Evolutionary conservation across 2,329 filamentous ascomycete genomes (phyloP).

Genomic region (Neonectria ditissima): DNA sequence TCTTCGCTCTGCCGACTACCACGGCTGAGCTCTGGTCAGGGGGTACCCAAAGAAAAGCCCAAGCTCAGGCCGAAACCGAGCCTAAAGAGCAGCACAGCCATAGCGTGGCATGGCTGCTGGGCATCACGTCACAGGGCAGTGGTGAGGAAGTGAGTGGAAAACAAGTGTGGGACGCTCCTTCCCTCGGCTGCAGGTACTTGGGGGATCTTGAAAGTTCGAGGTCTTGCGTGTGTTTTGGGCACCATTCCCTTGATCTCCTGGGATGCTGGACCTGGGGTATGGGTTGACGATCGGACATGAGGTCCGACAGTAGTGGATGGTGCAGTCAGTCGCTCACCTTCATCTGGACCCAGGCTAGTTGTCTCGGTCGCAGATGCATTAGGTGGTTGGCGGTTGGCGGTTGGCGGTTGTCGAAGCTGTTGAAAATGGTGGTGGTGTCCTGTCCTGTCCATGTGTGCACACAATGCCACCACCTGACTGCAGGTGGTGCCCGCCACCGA

Average conservation of each 20-base stretch:
- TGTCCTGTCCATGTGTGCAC: constrained; percentile 23
- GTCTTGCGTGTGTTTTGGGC: not conserved
- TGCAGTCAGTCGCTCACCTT: constrained; percentile 3
- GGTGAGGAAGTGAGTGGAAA: constrained; percentile 35
- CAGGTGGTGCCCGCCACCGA: constrained; percentile 23
- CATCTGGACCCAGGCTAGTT: not conserved
- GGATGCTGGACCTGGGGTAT: not conserved
- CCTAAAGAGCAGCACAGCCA: constrained; percentile 25
- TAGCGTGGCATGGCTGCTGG: constrained; percentile 29
- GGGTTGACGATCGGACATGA: constrained; percentile 1
- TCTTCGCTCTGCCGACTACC: not conserved
- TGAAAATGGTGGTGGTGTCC: constrained; percentile 13
- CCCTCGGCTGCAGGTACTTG: constrained; percentile 10
- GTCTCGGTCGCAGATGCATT: not conserved
- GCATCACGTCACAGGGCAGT: constrained; percentile 36
- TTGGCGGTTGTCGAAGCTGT: constrained; percentile 7
- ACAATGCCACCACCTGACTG: constrained; percentile 25
- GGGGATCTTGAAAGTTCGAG: not conserved
- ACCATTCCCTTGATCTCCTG: not conserved
- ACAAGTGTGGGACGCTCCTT: constrained; percentile 43
- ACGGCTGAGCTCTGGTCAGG: constrained; percentile 15
- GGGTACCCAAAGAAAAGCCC: constrained; percentile 19
- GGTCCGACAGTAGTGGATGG: not conserved
- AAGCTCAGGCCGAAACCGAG: constrained; percentile 28
- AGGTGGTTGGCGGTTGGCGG: constrained; percentile 7